Evolutionary conservation across 768 basidiomycete species (phyloP), one percentile per base, ranked within the genome.

Genomic region (Neoboletus magnificus): DNA sequence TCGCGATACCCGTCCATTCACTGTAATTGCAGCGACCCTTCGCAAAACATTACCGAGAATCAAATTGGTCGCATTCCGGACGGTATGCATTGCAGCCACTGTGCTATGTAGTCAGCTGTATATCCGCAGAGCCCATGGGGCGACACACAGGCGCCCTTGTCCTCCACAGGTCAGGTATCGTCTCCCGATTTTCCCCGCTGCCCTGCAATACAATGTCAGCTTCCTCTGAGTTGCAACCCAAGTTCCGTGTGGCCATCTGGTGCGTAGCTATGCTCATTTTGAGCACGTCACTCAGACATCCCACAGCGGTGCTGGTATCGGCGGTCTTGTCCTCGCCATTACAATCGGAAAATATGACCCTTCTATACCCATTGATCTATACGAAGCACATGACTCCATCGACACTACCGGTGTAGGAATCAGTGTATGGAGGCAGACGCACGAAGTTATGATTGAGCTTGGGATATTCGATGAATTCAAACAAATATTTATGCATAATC

Each of bases 341-440:
- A 67, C 73, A 10, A 48, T 48, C 35, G 48, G 48, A 23, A 48
- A 37, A 37, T 48, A 48, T 37, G 48, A 48, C 25, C 23, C 58
- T 18, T 54, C 55, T 1, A 62, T 79, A 20, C 66, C 73, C 52
- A 69, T 78, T 15, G 69, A 77, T 54, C 56, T 82, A 5, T 82
- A 82, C 56, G 82, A 82, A 67, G 73, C 78, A 4, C 76, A 72
- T 20, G 60, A 73, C 2, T 71, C 73, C 27, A 70, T 79, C 27
- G 71, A 72, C 10, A 71, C 72, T 10, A 60, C 71, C 13, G 79
- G 78, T 6, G 74, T 73, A 6, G 77, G 81, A 65, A 42, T 79
- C 69, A 42, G 76, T 66, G 69, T 81, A 6, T 80, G 79, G 80
- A 63, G 64, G 10, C 68, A 78, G 37, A 79, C 79, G 9, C 78